Percentiles rank a stretch among this genome's conserved stretches.
These are phyloP conservation scores for Populus ilicifolia DNA, from an alignment of 345 rosid species.

Conservation along the genomic window DNA sequence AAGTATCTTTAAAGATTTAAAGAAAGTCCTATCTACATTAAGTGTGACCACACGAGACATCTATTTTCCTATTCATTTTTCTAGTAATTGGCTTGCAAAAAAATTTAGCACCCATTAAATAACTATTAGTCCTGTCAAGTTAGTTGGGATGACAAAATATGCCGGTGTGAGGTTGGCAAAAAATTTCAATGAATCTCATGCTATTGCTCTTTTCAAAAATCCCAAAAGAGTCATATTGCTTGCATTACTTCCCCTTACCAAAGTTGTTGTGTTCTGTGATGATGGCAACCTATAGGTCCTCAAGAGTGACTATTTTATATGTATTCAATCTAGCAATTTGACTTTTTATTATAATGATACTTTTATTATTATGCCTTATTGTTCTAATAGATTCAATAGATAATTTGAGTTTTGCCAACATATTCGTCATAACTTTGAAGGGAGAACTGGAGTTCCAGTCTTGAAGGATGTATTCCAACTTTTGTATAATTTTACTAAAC, in stretches of 20 bases:
- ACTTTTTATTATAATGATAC: no score
- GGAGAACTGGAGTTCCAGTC: not conserved
- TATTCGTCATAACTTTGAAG: not conserved
- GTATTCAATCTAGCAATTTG: not conserved
- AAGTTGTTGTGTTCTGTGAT: no score
- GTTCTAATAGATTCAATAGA: not conserved
- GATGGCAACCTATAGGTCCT: no score
- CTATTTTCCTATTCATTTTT: not conserved
- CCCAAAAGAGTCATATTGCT: not conserved
- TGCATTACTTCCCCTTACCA: no score
- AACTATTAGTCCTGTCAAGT: not conserved
- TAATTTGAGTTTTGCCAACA: not conserved
- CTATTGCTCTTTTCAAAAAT: not conserved
- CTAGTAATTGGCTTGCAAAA: not conserved
- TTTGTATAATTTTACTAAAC: no score
- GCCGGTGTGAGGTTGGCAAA: not conserved
- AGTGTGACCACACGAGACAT: not conserved
- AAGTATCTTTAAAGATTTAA: not conserved
- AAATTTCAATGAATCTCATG: not conserved
- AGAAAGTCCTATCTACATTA: no score
- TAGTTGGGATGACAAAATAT: not conserved
- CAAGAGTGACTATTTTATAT: no score
- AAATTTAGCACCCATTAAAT: not conserved
- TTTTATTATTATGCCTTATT: no score
- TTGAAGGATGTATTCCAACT: not conserved